These are phyloP conservation scores for Clohesyomyces aquaticus DNA, from an alignment of 495 filamentous ascomycete species.

Conservation along the genomic window DNA sequence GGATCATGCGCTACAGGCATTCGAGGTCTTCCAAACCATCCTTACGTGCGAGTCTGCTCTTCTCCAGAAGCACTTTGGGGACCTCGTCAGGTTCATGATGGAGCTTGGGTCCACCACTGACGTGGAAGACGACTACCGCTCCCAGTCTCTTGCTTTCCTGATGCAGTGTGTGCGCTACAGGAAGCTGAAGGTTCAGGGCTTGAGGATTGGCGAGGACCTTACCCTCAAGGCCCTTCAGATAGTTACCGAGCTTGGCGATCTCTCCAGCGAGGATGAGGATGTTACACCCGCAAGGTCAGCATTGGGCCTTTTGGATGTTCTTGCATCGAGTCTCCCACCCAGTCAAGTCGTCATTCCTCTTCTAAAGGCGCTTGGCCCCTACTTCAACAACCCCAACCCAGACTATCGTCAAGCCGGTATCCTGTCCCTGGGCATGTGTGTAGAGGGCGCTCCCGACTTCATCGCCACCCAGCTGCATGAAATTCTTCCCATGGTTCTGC, in stretches of 20 bases:
- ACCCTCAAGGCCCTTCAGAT: slow-evolving; percentile 85
- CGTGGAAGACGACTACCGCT: slow-evolving; percentile 78
- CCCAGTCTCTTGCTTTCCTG: slow-evolving; percentile 89
- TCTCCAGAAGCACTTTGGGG: slow-evolving; percentile 81
- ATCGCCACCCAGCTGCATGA: slow-evolving; percentile 84
- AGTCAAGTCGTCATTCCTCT: slow-evolving; percentile 94
- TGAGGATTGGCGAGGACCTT: slow-evolving; percentile 80
- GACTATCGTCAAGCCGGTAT: slow-evolving; percentile 87
- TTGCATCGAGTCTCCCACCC: slow-evolving; percentile 83
- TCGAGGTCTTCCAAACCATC: slow-evolving; percentile 97
- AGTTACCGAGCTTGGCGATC: slow-evolving; percentile 80
- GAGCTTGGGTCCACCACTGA: slow-evolving; percentile 75
- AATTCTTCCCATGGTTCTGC: slow-evolving; percentile 83
- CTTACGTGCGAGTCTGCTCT: slow-evolving; percentile 87
- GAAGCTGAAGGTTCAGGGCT: slow-evolving; percentile 91
- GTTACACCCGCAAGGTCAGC: slow-evolving; percentile 87
- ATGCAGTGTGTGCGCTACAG: slow-evolving; percentile 90
- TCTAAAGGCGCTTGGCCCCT: slow-evolving; percentile 78
- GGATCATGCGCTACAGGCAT: slow-evolving; percentile 82
- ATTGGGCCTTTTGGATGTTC: slow-evolving; percentile 82
- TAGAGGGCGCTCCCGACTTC: slow-evolving; percentile 96
- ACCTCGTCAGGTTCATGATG: slow-evolving; percentile 92
- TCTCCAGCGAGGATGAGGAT: slow-evolving; percentile 75
- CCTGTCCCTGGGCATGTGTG: slow-evolving; percentile 87
- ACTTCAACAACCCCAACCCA: slow-evolving; percentile 71